Evolutionary conservation across 2,329 filamentous ascomycete species (phyloP).

Genomic region (Claviceps purpurea): DNA sequence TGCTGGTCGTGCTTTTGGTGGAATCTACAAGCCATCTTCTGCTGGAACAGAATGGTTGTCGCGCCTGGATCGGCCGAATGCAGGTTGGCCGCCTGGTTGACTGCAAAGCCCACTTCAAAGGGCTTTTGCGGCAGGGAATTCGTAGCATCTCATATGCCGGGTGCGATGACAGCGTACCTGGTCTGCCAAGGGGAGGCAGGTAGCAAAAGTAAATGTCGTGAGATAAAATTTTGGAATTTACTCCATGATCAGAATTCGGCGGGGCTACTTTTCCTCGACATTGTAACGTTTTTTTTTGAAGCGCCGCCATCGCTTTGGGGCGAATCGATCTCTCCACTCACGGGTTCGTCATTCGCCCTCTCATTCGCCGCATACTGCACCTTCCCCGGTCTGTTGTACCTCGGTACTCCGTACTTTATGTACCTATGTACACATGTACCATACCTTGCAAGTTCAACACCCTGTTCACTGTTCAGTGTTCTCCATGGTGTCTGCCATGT

Average conservation of each 20-base stretch:
- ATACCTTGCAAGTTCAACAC: background rate
- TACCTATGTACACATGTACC: too few relatives aligned
- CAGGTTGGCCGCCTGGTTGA: background rate
- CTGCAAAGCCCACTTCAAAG: slow-evolving; percentile 5
- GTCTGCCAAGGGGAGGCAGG: background rate
- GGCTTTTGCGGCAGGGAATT: slow-evolving; percentile 9
- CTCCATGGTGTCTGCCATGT: background rate
- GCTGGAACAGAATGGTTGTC: slow-evolving; percentile 1
- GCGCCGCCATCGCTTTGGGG: too few relatives aligned
- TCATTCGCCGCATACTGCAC: too few relatives aligned
- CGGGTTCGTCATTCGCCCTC: too few relatives aligned
- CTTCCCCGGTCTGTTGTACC: too few relatives aligned
- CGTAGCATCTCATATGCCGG: slow-evolving; percentile 18
- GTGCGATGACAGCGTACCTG: background rate
- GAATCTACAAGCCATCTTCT: background rate
- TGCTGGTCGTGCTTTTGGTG: background rate
- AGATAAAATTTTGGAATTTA: too few relatives aligned
- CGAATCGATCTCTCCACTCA: too few relatives aligned
- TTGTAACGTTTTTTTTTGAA: too few relatives aligned
- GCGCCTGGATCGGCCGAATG: background rate
- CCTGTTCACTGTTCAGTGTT: too few relatives aligned
- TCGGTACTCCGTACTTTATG: too few relatives aligned
- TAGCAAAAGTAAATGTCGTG: background rate
- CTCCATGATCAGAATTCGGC: too few relatives aligned
- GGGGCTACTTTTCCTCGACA: too few relatives aligned